Evolutionary conservation across 2,329 filamentous ascomycete genomes (phyloP).

Genomic region (Claviceps pazoutovae): DNA sequence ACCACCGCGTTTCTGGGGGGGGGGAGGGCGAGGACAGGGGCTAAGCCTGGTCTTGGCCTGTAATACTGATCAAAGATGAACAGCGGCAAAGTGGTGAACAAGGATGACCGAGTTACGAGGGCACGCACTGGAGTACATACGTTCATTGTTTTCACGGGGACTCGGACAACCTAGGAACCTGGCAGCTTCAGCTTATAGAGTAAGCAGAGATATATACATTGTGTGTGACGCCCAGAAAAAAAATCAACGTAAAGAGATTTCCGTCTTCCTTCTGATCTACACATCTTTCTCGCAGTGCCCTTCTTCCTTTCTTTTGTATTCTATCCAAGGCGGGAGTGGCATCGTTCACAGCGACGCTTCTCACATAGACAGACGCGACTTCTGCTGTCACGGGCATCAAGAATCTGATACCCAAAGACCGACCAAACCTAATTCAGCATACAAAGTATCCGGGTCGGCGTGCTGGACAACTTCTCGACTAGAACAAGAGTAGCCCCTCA

Average conservation of each 20-base stretch:
- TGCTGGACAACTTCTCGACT: not conserved
- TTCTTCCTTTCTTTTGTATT: conserved; percentile 1
- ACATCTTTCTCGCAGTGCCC: not conserved
- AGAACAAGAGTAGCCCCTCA: not conserved
- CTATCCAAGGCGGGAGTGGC: not conserved
- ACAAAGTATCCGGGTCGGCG: not conserved
- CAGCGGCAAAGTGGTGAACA: conserved; percentile 2
- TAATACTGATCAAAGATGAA: not conserved
- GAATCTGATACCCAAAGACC: not conserved
- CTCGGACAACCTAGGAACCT: conserved; percentile 3
- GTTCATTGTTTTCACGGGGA: conserved; percentile 3
- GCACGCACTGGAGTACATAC: not conserved
- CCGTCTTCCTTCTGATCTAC: conserved; percentile 2
- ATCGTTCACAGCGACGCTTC: not conserved
- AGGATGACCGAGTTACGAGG: conserved; percentile 3
- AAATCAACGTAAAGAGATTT: not conserved
- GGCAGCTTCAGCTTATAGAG: conserved; percentile 4
- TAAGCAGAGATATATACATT: conserved; percentile 9
- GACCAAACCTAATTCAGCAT: not conserved
- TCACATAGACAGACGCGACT: not conserved
- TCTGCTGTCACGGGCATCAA: not conserved
- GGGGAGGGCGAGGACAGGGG: not conserved
- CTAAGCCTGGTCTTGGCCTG: not conserved
- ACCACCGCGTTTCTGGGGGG: not conserved
- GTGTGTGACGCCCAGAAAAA: conserved; percentile 5